phyloP scores from a whole-genome alignment of 495 filamentous ascomycete species.

The Lasiosphaeris hirsuta region DNA sequence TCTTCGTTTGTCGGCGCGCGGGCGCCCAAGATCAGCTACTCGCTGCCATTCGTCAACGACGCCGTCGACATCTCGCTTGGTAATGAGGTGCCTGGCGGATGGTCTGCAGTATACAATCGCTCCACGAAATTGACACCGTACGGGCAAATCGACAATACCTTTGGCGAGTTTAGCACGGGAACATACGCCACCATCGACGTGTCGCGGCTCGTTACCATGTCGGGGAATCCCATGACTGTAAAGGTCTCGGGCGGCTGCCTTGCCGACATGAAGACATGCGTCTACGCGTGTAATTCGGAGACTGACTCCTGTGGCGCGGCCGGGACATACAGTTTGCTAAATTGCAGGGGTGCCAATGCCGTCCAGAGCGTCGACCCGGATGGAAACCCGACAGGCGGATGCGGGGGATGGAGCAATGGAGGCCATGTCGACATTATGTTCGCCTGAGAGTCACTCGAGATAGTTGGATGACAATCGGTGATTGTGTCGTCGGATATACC shows the following conservation, averaged over 20 bases:
- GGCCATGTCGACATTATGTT: constrained; percentile 22
- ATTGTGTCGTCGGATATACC: too few relatives aligned
- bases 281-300: constrained; percentile 15
- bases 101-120: constrained; percentile 29
- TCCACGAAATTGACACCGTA: constrained; percentile 24
- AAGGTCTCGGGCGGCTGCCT: constrained; percentile 16
- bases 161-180: constrained; percentile 35
- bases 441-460: not conserved
- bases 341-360: constrained; percentile 20
- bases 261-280: constrained; percentile 22
- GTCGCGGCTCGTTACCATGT: constrained; percentile 38
- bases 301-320: constrained; percentile 19
- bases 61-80: constrained; percentile 22
- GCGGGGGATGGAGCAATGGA: constrained; percentile 26
- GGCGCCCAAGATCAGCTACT: constrained; percentile 26
- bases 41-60: constrained; percentile 16
- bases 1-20: constrained; percentile 27
- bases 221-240: constrained; percentile 30
- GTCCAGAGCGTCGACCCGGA: constrained; percentile 14
- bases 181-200: constrained; percentile 33
- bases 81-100: constrained; percentile 29
- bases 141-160: constrained; percentile 38
- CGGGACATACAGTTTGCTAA: constrained; percentile 21
- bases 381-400: constrained; percentile 28
- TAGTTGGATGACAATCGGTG: too few relatives aligned